Percentiles rank a stretch among this genome's conserved stretches.
These are phyloP conservation scores for Phytophthora sansomeana DNA, from an alignment of 352 stramenopile genomes.

Conservation along the genomic window DNA sequence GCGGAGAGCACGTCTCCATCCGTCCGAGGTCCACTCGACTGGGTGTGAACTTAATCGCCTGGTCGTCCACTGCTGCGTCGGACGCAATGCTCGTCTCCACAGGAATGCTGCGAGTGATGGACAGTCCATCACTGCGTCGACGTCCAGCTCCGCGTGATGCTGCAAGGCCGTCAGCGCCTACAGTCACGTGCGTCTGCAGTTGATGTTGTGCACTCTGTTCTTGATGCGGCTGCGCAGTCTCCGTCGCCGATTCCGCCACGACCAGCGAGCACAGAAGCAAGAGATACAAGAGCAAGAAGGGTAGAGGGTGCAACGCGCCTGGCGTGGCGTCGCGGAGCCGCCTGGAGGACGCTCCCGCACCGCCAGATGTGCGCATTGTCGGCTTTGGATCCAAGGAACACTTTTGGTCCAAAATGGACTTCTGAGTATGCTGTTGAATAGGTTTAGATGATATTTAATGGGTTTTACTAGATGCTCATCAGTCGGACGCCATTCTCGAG, in stretches of 20 bases:
- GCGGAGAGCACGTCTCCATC: slow-evolving; percentile 44
- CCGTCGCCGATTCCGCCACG: slow-evolving; percentile 6
- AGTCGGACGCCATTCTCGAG: too few species aligned
- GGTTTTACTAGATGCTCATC: too few species aligned
- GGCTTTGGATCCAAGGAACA: slow-evolving; percentile 25
- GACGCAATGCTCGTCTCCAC: slow-evolving; percentile 8
- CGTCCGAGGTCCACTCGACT: slow-evolving; percentile 45
- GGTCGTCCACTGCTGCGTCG: slow-evolving; percentile 24
- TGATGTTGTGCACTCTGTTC: slow-evolving; percentile 15
- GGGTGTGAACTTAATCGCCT: slow-evolving; percentile 50
- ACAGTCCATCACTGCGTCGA: slow-evolving; percentile 42
- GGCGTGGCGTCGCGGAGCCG: slow-evolving; percentile 15
- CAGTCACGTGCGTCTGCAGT: slow-evolving; percentile 29
- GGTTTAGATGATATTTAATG: neutral
- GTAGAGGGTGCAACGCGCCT: slow-evolving; percentile 3
- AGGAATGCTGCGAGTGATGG: slow-evolving; percentile 43
- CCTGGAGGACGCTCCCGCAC: slow-evolving; percentile 10
- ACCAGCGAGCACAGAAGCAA: slow-evolving; percentile 27
- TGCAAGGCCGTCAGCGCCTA: slow-evolving; percentile 30
- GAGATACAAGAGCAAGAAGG: slow-evolving; percentile 11
- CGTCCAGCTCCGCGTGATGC: slow-evolving; percentile 32
- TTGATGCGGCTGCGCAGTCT: slow-evolving; percentile 7
- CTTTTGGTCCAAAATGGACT: slow-evolving; percentile 1
- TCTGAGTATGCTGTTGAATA: slow-evolving; percentile 23
- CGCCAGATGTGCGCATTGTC: slow-evolving; percentile 27